Evolutionary conservation across 192 early-diverging fungal species (phyloP).

Genomic region (Lobosporangium transversale): DNA sequence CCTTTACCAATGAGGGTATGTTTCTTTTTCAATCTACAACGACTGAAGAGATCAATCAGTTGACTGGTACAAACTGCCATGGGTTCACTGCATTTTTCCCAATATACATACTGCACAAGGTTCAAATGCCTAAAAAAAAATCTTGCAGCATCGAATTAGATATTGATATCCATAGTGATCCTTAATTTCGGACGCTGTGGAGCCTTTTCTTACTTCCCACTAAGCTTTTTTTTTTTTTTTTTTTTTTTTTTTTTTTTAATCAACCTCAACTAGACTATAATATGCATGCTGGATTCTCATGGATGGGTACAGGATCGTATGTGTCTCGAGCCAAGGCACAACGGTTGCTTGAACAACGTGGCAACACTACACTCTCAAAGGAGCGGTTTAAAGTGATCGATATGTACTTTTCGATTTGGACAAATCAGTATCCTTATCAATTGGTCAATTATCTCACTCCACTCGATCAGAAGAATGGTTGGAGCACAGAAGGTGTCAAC

Average conservation of each 20-base stretch:
- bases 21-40: background rate
- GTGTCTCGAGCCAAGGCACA: constrained; percentile 60
- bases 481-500: constrained; percentile 54
- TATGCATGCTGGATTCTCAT: constrained; percentile 65
- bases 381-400: constrained; percentile 58
- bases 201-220: background rate
- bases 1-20: constrained; percentile 62
- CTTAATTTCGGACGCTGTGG: too few species aligned
- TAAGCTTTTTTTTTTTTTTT: too few species aligned
- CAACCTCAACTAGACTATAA: constrained; percentile 52
- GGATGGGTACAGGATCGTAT: constrained; percentile 63
- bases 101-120: too few species aligned
- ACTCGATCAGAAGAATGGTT: constrained; percentile 53
- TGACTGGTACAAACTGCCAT: background rate
- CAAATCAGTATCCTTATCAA: constrained; percentile 68
- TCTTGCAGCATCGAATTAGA: too few species aligned
- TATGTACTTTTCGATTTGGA: constrained; percentile 69
- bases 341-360: constrained; percentile 61
- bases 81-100: background rate
- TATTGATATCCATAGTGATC: background rate
- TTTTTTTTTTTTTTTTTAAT: background rate
- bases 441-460: constrained; percentile 59
- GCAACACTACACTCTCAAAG: constrained; percentile 58
- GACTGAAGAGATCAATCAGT: background rate
- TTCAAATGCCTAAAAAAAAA: too few species aligned